Percentiles rank a stretch among this genome's conserved stretches.
phyloP scores from a whole-genome alignment of 2,329 filamentous ascomycete genomes.

The Paramyrothecium roridum region DNA sequence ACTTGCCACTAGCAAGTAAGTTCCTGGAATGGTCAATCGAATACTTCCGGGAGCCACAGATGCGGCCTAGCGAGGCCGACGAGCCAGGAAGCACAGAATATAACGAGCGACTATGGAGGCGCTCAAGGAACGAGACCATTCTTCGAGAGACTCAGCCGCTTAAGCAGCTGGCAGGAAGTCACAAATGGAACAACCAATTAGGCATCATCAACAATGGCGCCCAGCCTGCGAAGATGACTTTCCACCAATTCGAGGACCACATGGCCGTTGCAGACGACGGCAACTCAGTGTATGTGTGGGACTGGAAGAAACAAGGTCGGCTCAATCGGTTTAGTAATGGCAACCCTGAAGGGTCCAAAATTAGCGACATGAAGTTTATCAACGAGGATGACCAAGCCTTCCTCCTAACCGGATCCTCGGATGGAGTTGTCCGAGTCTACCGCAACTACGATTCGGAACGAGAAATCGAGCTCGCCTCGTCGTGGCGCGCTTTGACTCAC shows the following conservation, averaged over 20 bases:
- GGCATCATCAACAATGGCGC: conserved; percentile 85
- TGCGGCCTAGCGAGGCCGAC: conserved; percentile 93
- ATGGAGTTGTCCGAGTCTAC: conserved; percentile 91
- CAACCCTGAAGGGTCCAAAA: conserved; percentile 85
- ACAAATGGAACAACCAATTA: conserved; percentile 81
- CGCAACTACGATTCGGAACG: conserved; percentile 80
- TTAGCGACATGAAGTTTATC: conserved; percentile 95
- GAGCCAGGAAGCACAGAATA: conserved; percentile 96
- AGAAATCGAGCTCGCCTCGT: conserved; percentile 79
- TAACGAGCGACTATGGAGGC: conserved; percentile 89
- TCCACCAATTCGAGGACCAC: conserved; percentile 97
- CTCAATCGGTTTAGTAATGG: conserved; percentile 89
- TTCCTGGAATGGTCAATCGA: conserved; percentile 96
- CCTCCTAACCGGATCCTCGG: conserved; percentile 90
- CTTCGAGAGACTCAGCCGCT: conserved; percentile 90
- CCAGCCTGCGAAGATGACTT: conserved; percentile 89
- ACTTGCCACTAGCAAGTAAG: conserved; percentile 73
- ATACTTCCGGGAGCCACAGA: conserved; percentile 97
- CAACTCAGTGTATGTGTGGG: conserved; percentile 89
- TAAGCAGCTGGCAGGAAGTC: conserved; percentile 81
- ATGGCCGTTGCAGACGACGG: conserved; percentile 90
- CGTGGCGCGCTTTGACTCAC: conserved; percentile 89
- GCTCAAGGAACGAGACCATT: conserved; percentile 89
- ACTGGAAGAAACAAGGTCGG: conserved; percentile 76
- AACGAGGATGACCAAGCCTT: conserved; percentile 97